Percentiles rank a stretch among this genome's conserved stretches.
phyloP scores from a whole-genome alignment of 768 basidiomycete genomes.

The Mycena latifolia region DNA sequence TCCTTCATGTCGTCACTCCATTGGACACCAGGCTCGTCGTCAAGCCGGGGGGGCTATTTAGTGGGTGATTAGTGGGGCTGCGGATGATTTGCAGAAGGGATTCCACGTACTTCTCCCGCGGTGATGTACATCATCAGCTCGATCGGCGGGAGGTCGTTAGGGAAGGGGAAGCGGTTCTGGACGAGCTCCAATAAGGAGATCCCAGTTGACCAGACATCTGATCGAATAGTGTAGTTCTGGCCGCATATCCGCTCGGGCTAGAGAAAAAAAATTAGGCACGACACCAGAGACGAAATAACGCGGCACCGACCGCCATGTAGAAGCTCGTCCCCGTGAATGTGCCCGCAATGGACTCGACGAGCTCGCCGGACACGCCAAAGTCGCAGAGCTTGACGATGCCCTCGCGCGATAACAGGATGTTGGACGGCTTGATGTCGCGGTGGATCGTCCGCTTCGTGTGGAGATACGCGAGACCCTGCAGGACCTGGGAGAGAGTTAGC shows the following conservation, averaged over 20 bases:
- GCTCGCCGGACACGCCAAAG: constrained; percentile 97
- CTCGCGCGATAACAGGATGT: constrained; percentile 89
- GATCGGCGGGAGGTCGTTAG: constrained; percentile 91
- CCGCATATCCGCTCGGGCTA: constrained; percentile 95
- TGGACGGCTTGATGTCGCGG: constrained; percentile 95
- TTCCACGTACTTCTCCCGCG: constrained; percentile 71
- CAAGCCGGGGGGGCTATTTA: constrained; percentile 82
- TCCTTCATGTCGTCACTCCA: constrained; percentile 93
- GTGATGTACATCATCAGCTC: constrained; percentile 95
- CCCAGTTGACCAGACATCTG: constrained; percentile 98
- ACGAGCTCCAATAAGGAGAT: constrained; percentile 95
- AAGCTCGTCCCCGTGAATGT: constrained; percentile 98
- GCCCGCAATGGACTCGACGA: constrained; percentile 90
- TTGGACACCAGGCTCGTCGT: constrained; percentile 75
- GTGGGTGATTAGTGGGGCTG: constrained; percentile 27
- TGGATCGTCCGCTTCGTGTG: constrained; percentile 95
- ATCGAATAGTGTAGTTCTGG: constrained; percentile 91
- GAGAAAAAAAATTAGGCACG: constrained; percentile 18
- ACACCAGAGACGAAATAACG: constrained; percentile 7
- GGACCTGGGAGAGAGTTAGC: constrained; percentile 59
- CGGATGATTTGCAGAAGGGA: constrained; percentile 20
- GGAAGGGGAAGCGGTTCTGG: constrained; percentile 95
- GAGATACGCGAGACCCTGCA: constrained; percentile 94
- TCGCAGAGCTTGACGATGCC: constrained; percentile 94
- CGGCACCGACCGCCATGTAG: constrained; percentile 94